Percentiles rank a stretch among this genome's conserved stretches.
These are phyloP conservation scores for Vigna hirtella DNA, from an alignment of 306 rosid genomes.

Conservation along the genomic window DNA sequence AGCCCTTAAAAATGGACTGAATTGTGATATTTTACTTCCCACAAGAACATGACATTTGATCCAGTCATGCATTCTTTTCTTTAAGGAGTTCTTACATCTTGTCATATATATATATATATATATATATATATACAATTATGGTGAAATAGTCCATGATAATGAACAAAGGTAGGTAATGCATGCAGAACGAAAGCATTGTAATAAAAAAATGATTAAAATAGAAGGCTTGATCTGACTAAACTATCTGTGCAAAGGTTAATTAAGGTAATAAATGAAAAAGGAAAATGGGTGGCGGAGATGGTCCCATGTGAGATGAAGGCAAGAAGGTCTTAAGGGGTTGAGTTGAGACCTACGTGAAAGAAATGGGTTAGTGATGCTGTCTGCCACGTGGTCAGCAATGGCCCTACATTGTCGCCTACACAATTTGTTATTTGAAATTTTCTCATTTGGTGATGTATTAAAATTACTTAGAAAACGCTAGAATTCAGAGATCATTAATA, in stretches of 20 bases:
- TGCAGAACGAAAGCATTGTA: background rate
- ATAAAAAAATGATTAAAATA: too few relatives aligned
- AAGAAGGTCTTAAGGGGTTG: slow-evolving; percentile 29
- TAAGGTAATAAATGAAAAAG: slow-evolving; percentile 34
- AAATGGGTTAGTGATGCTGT: slow-evolving; percentile 61
- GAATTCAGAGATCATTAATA: slow-evolving; percentile 40
- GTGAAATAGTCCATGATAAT: background rate
- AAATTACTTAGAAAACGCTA: slow-evolving; percentile 26
- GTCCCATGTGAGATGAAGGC: slow-evolving; percentile 62
- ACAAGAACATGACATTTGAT: background rate
- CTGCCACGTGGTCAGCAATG: slow-evolving; percentile 94
- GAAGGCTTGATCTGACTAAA: too few relatives aligned
- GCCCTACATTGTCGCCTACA: slow-evolving; percentile 77
- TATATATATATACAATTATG: background rate
- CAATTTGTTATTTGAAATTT: slow-evolving; percentile 35
- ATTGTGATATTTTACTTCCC: slow-evolving; percentile 18
- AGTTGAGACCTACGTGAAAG: slow-evolving; percentile 72
- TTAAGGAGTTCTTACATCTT: background rate
- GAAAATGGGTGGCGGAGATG: slow-evolving; percentile 45
- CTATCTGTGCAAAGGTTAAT: background rate
- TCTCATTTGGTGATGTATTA: background rate
- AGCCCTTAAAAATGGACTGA: background rate
- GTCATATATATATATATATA: background rate
- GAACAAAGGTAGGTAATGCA: background rate
- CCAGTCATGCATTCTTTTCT: background rate